Evolutionary conservation across 352 stramenopile genomes (phyloP).

Genomic region (Globisporangium splendens): DNA sequence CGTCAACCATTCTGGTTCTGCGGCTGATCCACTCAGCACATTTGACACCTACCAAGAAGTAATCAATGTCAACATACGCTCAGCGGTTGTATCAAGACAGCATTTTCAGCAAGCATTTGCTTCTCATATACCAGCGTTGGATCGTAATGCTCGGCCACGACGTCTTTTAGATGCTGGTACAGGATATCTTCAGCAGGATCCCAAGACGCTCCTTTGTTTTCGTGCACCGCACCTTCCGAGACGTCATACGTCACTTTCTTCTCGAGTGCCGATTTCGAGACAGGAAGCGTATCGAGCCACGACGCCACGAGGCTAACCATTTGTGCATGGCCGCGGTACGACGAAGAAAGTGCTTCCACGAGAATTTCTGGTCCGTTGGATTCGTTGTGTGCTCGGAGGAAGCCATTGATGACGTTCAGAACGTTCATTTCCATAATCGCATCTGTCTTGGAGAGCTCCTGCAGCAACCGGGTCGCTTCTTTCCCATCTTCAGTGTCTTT

Average conservation of each 20-base stretch:
- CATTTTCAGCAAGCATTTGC: not conserved
- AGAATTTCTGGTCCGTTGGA: constrained; percentile 82
- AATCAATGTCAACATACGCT: not conserved
- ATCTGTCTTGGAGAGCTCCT: constrained; percentile 65
- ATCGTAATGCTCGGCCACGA: constrained; percentile 81
- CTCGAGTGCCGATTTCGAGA: constrained; percentile 56
- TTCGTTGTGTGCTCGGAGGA: constrained; percentile 72
- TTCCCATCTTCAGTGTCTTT: constrained; percentile 72
- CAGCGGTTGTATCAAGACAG: too few relatives aligned
- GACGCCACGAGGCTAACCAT: constrained; percentile 85
- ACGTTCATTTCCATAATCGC: constrained; percentile 85
- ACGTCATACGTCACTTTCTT: constrained; percentile 79
- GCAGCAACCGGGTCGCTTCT: constrained; percentile 64
- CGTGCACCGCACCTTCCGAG: constrained; percentile 53
- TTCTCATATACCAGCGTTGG: constrained; percentile 50
- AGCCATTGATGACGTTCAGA: constrained; percentile 78
- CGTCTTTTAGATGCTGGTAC: constrained; percentile 70
- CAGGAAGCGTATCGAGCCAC: constrained; percentile 69
- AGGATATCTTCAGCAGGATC: constrained; percentile 73
- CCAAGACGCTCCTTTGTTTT: constrained; percentile 69
- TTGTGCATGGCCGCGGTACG: constrained; percentile 81
- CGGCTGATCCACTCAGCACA: constrained; percentile 71
- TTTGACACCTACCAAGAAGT: constrained; percentile 56
- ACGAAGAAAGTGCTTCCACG: constrained; percentile 83
- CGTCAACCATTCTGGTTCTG: constrained; percentile 79